These are phyloP conservation scores for Aspergillus luchuensis DNA, from an alignment of 2,329 filamentous ascomycete genomes.

Conservation along the genomic window DNA sequence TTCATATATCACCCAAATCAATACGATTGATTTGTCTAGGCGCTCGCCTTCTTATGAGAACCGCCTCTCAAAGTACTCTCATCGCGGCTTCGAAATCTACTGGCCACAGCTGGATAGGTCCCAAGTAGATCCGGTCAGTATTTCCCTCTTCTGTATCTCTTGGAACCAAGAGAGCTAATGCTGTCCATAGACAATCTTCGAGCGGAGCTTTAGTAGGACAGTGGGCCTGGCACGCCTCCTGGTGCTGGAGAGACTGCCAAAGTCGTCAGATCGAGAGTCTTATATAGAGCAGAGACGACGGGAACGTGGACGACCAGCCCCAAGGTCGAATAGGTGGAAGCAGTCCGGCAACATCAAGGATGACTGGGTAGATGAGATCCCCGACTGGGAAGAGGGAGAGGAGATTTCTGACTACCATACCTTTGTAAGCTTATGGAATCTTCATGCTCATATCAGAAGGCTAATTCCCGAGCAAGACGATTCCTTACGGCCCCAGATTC, in stretches of 20 bases:
- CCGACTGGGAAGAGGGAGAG: conserved; percentile 77
- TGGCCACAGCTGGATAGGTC: conserved; percentile 74
- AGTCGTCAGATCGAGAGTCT: conserved; percentile 64
- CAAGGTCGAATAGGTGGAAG: conserved; percentile 45
- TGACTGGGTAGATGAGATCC: conserved; percentile 73
- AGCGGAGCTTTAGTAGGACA: conserved; percentile 74
- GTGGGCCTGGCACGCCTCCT: conserved; percentile 76
- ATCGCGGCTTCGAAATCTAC: conserved; percentile 80
- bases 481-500: conserved; percentile 42
- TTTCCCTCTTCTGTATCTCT: background rate
- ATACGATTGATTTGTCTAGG: conserved; percentile 75
- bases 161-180: background rate
- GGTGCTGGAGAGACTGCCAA: conserved; percentile 77
- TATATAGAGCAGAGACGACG: conserved; percentile 70
- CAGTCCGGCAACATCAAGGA: conserved; percentile 74
- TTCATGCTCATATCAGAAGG: background rate
- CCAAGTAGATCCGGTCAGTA: conserved; percentile 66
- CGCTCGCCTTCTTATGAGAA: conserved; percentile 87
- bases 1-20: conserved; percentile 79
- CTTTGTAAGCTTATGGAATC: conserved; percentile 61
- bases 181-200: conserved; percentile 67
- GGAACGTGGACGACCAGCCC: conserved; percentile 69
- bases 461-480: conserved; percentile 27
- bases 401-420: conserved; percentile 80
- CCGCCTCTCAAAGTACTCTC: conserved; percentile 80